Conservation (phyloP, 495 filamentous ascomycete species). For the Annulohypoxylon stygium region DNA sequence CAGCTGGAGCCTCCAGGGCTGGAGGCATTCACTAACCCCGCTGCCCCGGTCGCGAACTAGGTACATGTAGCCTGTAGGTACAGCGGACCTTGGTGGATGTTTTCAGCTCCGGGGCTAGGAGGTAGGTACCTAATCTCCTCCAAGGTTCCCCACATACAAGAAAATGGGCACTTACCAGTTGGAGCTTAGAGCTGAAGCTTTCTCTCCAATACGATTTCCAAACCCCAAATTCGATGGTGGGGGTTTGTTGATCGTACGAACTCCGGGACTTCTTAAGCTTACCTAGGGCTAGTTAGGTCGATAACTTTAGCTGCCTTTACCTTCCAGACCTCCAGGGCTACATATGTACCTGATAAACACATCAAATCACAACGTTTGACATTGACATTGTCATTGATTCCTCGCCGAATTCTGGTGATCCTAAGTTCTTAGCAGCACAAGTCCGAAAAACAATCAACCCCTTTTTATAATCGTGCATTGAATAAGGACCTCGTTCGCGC, state of each 20-base stretch:
- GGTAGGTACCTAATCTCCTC: not conserved
- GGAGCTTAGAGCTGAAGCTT: not conserved
- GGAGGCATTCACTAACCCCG: too few species aligned
- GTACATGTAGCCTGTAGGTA: not conserved
- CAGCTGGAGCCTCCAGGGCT: too few species aligned
- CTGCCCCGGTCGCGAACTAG: too few species aligned
- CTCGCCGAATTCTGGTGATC: not conserved
- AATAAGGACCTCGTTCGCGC: not conserved
- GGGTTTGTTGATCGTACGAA: constrained; percentile 5
- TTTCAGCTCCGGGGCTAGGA: not conserved
- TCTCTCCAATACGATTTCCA: not conserved
- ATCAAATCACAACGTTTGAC: too few species aligned
- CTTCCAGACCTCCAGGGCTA: not conserved
- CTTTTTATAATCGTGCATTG: not conserved
- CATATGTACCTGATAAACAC: not conserved
- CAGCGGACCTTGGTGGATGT: not conserved
- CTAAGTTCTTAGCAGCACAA: not conserved
- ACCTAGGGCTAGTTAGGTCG: not conserved
- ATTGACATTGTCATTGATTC: too few species aligned
- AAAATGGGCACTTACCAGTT: constrained; percentile 11
- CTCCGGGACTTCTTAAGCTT: constrained; percentile 20
- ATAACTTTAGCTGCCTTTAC: not conserved
- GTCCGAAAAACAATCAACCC: too few species aligned
- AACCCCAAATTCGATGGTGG: not conserved
- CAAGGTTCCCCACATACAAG: constrained; percentile 33